phyloP scores from a whole-genome alignment of 139 green algal genomes.

The Chlorokybus atmophyticus region DNA sequence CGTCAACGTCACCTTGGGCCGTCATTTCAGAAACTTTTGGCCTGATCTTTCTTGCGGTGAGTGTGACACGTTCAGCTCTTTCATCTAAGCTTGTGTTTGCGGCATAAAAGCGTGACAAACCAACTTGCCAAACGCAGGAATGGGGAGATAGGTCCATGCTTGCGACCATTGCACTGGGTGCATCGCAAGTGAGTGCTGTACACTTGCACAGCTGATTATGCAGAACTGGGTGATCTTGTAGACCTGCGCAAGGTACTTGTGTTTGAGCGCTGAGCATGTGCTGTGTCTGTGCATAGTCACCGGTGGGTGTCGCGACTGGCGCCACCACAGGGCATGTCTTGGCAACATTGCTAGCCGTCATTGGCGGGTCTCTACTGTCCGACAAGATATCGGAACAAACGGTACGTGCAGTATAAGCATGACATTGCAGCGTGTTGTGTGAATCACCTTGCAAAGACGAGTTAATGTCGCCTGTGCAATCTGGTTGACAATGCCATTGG shows the following conservation, averaged over 20 bases:
- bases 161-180: constrained; percentile 85
- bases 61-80: constrained; percentile 10
- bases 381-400: constrained; percentile 75
- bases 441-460: no score
- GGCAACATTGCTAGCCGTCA: constrained; percentile 80
- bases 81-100: constrained; percentile 60
- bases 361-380: constrained; percentile 63
- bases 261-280: not conserved
- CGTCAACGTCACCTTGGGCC: not conserved
- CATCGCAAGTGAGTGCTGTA: constrained; percentile 52
- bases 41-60: constrained; percentile 21
- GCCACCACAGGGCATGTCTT: constrained; percentile 71
- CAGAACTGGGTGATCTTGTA: no score
- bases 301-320: constrained; percentile 66
- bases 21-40: constrained; percentile 20
- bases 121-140: constrained; percentile 64
- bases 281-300: constrained; percentile 11
- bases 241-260: not conserved
- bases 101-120: not conserved
- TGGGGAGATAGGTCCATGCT: constrained; percentile 76
- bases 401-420: no score
- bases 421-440: no score
- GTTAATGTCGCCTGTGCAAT: no score
- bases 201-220: no score
- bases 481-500: no score